Evolutionary conservation across 352 stramenopile genomes (phyloP).

Genomic region (Phytophthora vignae): DNA sequence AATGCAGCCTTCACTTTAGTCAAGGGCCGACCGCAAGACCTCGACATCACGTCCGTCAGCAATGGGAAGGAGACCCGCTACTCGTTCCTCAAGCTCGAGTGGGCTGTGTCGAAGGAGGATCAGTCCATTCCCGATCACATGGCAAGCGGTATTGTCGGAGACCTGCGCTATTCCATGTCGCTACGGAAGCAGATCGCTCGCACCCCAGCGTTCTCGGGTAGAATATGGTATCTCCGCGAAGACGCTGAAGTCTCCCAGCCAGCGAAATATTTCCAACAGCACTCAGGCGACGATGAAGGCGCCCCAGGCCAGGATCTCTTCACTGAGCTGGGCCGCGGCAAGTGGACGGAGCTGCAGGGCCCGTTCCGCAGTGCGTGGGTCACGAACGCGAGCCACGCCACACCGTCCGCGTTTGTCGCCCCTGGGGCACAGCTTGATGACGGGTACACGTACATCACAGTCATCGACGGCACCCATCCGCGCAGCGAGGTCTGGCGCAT

Average conservation of each 20-base stretch:
- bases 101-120: constrained; percentile 69
- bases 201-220: constrained; percentile 41
- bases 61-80: constrained; percentile 52
- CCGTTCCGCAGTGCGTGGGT: constrained; percentile 53
- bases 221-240: constrained; percentile 37
- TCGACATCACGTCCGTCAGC: constrained; percentile 62
- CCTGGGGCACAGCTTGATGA: constrained; percentile 50
- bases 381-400: constrained; percentile 48
- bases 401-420: constrained; percentile 46
- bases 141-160: constrained; percentile 54
- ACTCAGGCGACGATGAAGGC: constrained; percentile 5
- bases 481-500: constrained; percentile 36
- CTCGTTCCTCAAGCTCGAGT: constrained; percentile 79
- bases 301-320: constrained; percentile 30
- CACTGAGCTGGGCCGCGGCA: constrained; percentile 25
- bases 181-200: constrained; percentile 49
- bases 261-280: constrained; percentile 41
- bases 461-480: constrained; percentile 33
- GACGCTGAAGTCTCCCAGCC: constrained; percentile 25
- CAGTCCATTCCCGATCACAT: constrained; percentile 51
- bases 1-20: constrained; percentile 58
- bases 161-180: constrained; percentile 58
- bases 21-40: constrained; percentile 55
- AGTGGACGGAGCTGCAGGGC: constrained; percentile 36
- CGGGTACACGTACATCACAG: constrained; percentile 52